phyloP scores from a whole-genome alignment of 2,329 filamentous ascomycete species.

The Aschersonia sp. region DNA sequence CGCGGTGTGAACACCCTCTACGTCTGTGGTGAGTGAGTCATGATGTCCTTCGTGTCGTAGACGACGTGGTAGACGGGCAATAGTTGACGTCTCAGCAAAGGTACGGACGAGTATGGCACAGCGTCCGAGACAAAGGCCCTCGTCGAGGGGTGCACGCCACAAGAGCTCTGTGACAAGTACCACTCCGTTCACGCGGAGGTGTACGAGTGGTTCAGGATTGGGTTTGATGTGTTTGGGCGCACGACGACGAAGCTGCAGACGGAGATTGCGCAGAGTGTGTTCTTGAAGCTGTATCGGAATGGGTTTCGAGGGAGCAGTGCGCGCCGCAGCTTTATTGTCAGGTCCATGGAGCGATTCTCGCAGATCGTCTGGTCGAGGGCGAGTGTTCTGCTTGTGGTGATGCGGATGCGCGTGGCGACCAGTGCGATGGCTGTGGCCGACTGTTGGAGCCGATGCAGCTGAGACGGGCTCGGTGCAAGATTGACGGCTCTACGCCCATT shows the following conservation, averaged over 20 bases:
- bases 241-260: conserved; percentile 75
- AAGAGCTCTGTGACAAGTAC: conserved; percentile 73
- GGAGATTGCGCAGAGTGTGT: conserved; percentile 73
- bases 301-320: conserved; percentile 61
- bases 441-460: conserved; percentile 53
- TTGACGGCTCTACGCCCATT: conserved; percentile 63
- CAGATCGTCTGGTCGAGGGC: conserved; percentile 63
- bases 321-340: conserved; percentile 78
- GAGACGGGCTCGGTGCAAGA: conserved; percentile 69
- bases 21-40: conserved; percentile 42
- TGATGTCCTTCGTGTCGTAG: neutral
- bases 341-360: conserved; percentile 52
- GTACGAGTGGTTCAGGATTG: conserved; percentile 82
- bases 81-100: neutral
- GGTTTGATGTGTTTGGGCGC: conserved; percentile 77
- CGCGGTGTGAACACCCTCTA: conserved; percentile 61
- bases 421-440: conserved; percentile 54
- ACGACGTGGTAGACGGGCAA: neutral
- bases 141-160: conserved; percentile 60
- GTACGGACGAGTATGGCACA: conserved; percentile 67
- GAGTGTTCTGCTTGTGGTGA: conserved; percentile 55
- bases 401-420: conserved; percentile 49
- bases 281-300: conserved; percentile 64
- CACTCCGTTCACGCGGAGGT: conserved; percentile 69
- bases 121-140: conserved; percentile 81